Conservation (phyloP, 768 basidiomycete species). For the Naematelia aurantialba region DNA sequence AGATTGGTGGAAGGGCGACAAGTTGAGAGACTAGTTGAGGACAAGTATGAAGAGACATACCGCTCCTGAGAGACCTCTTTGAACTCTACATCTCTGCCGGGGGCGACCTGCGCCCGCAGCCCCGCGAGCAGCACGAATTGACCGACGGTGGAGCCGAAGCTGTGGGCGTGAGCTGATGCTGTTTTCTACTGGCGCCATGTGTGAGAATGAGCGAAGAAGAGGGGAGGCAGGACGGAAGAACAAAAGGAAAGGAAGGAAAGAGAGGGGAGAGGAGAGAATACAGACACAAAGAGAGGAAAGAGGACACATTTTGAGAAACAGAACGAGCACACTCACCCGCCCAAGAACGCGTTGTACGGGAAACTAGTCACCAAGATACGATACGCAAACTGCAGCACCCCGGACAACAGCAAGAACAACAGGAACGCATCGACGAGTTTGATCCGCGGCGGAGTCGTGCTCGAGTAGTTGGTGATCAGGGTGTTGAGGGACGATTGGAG, state of each 20-base stretch:
- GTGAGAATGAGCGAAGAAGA: too few relatives aligned
- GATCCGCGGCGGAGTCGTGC: conserved; percentile 73
- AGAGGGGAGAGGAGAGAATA: too few relatives aligned
- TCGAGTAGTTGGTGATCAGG: conserved; percentile 58
- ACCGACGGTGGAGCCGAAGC: conserved; percentile 87
- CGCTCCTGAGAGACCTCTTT: conserved; percentile 89
- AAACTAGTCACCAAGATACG: conserved; percentile 86
- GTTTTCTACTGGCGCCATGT: too few relatives aligned
- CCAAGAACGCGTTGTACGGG: conserved; percentile 95
- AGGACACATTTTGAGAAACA: too few relatives aligned
- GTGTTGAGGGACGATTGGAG: conserved; percentile 29
- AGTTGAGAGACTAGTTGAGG: neutral
- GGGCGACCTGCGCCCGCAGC: conserved; percentile 85
- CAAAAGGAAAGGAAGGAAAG: too few relatives aligned
- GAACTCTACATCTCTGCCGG: conserved; percentile 57
- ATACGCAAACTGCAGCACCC: conserved; percentile 84
- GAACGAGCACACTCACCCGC: conserved; percentile 71
- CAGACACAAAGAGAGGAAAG: too few relatives aligned
- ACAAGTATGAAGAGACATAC: conserved; percentile 54
- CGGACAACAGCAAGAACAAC: conserved; percentile 83
- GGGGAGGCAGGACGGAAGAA: too few relatives aligned
- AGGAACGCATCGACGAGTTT: conserved; percentile 94
- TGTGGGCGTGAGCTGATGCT: conserved; percentile 50
- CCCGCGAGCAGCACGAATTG: conserved; percentile 96
- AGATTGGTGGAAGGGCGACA: too few relatives aligned